Evolutionary conservation across 139 green algal species (phyloP), one percentile per base, ranked within the genome.

Genomic region (Picochlorum sp.): DNA sequence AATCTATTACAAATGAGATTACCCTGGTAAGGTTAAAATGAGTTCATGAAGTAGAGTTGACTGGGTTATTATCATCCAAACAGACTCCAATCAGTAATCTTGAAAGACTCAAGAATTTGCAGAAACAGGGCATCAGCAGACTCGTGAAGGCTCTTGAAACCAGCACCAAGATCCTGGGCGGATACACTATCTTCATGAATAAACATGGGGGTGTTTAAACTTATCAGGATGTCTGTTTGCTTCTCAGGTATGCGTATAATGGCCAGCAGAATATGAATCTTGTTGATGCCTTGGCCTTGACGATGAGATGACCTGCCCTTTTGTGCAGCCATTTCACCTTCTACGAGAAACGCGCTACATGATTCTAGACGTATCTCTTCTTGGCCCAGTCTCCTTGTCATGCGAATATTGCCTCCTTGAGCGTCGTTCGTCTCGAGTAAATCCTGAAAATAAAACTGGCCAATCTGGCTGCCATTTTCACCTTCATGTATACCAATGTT

Each of bases 171-270:
- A 8, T 86, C 65, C 59, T 76, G 51, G 16, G 72, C 77, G 7
- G 77, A 59, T 1, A 65, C 64, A 37, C 68, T 81, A 39, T 61
- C 31, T 18, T 76, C 40, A 24, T 28, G 55, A 25, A 85, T 80
- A 40, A 49, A 69, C 1, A 67, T 64, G 25, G 78, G 78, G 5
- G 78, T 78, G 52, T 85, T 85, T 8, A 87, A 41, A 28, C 55
- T 79, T 18, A 86, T 39, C 7, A 86, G 24, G 13, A 86, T 10
- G 35, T 86, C 79, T 33, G 60, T 64, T 13, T 47, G 32, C 22
- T 74, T 55, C 3, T 64, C 62, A 6, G 73, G 81, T 32, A 89
- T 53, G 4, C 81, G 65, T 32, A 87, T 22, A 1, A 55, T 22
- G 24, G 26, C 29, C 4, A 35, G 5, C 9, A 43, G 8, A 47